phyloP scores from a whole-genome alignment of 139 green algal genomes.

The Chlamydomonas schloesseri region DNA sequence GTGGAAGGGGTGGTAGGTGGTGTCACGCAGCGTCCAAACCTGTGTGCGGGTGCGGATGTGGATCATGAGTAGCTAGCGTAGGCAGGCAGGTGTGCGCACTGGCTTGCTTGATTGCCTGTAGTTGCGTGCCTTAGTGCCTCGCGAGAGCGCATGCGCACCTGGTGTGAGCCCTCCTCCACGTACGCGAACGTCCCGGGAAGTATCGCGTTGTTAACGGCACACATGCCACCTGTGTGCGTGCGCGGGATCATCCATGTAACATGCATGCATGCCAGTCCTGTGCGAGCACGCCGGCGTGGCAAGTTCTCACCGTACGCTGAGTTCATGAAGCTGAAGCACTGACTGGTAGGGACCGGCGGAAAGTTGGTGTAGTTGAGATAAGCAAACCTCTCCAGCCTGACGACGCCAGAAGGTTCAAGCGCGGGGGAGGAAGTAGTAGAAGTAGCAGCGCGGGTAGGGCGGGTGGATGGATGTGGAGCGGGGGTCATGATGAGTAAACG shows the following conservation, averaged over 20 bases:
- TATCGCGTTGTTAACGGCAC: slow-evolving; percentile 9
- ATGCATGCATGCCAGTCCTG: too few species aligned
- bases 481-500: background rate
- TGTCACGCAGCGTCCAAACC: slow-evolving; percentile 14
- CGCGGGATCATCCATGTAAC: too few species aligned
- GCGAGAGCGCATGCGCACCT: background rate
- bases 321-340: slow-evolving; percentile 45
- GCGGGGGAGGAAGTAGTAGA: too few species aligned
- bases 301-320: background rate
- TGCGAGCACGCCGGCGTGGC: too few species aligned
- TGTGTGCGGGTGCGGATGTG: too few species aligned
- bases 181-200: background rate
- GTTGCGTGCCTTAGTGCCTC: too few species aligned
- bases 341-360: background rate
- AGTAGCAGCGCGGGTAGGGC: too few species aligned
- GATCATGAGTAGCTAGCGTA: too few species aligned
- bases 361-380: slow-evolving; percentile 17
- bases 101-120: too few species aligned
- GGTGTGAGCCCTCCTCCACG: slow-evolving; percentile 4
- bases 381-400: background rate
- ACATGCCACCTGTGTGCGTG: background rate
- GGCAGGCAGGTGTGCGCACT: too few species aligned
- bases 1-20: slow-evolving; percentile 37
- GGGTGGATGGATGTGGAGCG: background rate
- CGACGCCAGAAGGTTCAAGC: too few species aligned